Evolutionary conservation across 345 rosid species (phyloP).

Genomic region (Eutrema yunnanense): DNA sequence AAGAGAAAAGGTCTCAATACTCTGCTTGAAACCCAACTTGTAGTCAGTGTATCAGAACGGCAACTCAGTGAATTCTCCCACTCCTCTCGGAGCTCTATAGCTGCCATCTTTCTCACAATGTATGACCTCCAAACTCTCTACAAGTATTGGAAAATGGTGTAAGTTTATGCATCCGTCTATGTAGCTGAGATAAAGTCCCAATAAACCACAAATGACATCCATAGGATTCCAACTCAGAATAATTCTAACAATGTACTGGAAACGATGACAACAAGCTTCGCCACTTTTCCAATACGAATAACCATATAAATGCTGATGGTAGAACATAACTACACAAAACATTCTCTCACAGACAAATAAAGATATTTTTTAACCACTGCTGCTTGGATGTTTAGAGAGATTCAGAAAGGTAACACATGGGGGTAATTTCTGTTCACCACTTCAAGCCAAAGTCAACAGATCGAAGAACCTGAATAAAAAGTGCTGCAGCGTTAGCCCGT

Average conservation of each 20-base stretch:
- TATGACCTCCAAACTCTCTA: constrained; percentile 85
- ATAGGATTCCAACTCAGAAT: not conserved
- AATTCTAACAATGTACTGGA: not conserved
- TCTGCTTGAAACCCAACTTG: constrained; percentile 54
- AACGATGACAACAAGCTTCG: not conserved
- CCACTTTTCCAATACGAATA: not conserved
- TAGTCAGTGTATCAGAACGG: constrained; percentile 35
- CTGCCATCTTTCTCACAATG: constrained; percentile 47
- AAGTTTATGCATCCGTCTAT: not conserved
- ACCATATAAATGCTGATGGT: not conserved
- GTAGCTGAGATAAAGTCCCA: not conserved
- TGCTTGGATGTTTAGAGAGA: not conserved
- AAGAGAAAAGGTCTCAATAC: constrained; percentile 73
- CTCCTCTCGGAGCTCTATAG: constrained; percentile 53
- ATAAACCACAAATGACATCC: not conserved
- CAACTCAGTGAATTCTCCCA: constrained; percentile 50
- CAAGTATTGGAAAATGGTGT: constrained; percentile 2
- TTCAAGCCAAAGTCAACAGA: not conserved
- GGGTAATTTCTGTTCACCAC: not conserved
- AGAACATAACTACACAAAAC: not conserved
- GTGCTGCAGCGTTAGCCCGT: constrained; percentile 65
- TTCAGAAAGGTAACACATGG: not conserved
- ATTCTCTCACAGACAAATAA: not conserved
- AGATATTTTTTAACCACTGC: not conserved
- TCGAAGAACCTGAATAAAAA: constrained; percentile 55